Evolutionary conservation across 345 rosid species (phyloP), one percentile per base, ranked within the genome.

Genomic region (Erucastrum elatum): DNA sequence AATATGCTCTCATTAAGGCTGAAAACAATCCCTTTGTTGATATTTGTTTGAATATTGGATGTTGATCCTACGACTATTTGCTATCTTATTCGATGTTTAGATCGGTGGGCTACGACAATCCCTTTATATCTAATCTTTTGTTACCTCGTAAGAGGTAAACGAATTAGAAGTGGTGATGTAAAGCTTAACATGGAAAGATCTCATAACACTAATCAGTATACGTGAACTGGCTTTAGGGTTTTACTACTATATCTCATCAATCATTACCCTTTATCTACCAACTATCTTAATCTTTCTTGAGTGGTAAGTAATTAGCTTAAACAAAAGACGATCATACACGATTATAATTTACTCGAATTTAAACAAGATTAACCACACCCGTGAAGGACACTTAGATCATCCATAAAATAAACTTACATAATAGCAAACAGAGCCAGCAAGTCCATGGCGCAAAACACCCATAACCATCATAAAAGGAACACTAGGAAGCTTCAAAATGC

Each of bases 401-500:
- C 77, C 69, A 33, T 51, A 30, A 62, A 59, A 53, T 64, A 41
- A 67, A 16, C 31, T 27, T 53, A 15, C 6, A 69, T 21, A 15
- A 6, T 9, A 37, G 4, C 27, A 10, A 31, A 5, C 41, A 59
- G 3, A 8, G 16, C 37, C 37, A 69, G 64, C 41, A 53, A 73
- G 58, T 74, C 60, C 35, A 68, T 61, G 66, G 25, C 51, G 17
- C 6, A 29, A 62, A 62, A 55, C 55, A 51, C 60, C 70, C 30
- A 49, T 51, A 68, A 74, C 58, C 74, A 73, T 61, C 35, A 74
- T 13, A 3, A 59, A 31, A 66, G 68, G 53, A 37, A 63, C 66
- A 79, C 64, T 34, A 51, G n/a, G 26, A 80, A 63, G 75, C 71
- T 63, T 80, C 71, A 39, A 53, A 69, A 69, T 80, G 82, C 79